Evolutionary conservation across 208 protist genomes (phyloP), one percentile per base, ranked within the genome.

Genomic region (Crithidia sp.): DNA sequence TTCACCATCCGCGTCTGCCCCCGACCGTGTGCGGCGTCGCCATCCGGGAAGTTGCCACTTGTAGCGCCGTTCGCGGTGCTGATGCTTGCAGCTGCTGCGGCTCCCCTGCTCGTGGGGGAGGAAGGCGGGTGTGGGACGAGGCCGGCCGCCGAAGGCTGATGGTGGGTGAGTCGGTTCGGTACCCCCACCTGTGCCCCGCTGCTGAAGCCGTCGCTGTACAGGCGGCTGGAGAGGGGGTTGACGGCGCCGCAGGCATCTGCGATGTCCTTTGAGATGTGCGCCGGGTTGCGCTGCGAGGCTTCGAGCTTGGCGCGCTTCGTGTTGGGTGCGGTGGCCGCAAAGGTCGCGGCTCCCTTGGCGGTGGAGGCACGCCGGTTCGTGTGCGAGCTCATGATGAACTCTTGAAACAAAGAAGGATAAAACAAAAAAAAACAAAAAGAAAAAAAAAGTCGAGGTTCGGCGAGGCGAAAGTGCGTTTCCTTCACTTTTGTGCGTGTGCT

Each of bases 231-330:
- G 6, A 97, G 81, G n/a, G 89, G 90, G 69, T 97, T 97, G 43
- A 73, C 58, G n/a, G 71, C 66, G 16, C 86, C 81, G 60, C 82
- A 88, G 28, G 81, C 79, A 47, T 97, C 93, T 16, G 83, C 83
- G 4, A 87, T 89, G 58, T 95, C 89, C 72, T 86, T 91, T 12
- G 93, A 92, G 39, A 97, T 87, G 81, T 95, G 93, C 52, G 87
- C 84, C 2, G 93, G 93, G 71, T 97, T 97, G 58, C 93, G 89
- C 67, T 94, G 92, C 54, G 85, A 76, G 40, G 75, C 59, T 55
- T 82, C 86, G 39, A 82, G 67, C 66, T 85, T 80, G 4, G 59
- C 43, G 5, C 67, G 49, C 41, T 88, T 85, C n/a, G 86, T 65
- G 44, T 19, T 77, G 2, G 82, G 79, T 61, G 40, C 64, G 36